These are phyloP conservation scores for Globisporangium viniferum DNA, from an alignment of 352 stramenopile genomes.

Conservation along the genomic window DNA sequence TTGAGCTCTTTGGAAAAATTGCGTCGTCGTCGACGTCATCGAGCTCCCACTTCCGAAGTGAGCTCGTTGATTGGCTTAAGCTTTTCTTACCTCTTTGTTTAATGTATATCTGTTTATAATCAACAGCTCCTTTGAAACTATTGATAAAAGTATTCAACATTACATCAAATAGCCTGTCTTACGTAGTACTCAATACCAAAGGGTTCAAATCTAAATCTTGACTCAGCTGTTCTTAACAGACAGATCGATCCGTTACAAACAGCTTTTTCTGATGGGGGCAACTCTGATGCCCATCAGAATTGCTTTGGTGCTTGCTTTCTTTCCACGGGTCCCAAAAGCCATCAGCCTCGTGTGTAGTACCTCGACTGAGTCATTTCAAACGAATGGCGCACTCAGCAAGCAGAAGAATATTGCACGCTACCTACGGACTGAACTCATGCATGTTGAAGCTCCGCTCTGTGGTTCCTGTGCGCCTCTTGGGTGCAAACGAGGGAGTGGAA, in stretches of 20 bases:
- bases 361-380: not conserved
- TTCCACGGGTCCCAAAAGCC: not conserved
- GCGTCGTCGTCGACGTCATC: constrained; percentile 7
- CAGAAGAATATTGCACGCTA: not conserved
- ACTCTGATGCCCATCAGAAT: not conserved
- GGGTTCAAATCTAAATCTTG: not conserved
- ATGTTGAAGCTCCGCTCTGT: not conserved
- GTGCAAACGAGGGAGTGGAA: not conserved
- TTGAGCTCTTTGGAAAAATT: not conserved
- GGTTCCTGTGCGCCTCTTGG: not conserved
- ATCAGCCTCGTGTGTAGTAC: not conserved
- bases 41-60: not conserved
- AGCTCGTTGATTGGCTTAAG: not conserved
- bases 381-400: not conserved
- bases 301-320: not conserved
- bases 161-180: not conserved
- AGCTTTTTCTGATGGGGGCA: not conserved
- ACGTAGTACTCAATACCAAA: not conserved
- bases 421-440: not conserved
- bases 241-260: not conserved
- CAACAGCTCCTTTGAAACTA: no score
- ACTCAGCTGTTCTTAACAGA: not conserved
- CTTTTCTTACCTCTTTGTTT: not conserved
- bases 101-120: no score
- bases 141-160: not conserved